Base-by-base conservation (phyloP, 345 rosid genomes). In the Carallia brachiata region DNA sequence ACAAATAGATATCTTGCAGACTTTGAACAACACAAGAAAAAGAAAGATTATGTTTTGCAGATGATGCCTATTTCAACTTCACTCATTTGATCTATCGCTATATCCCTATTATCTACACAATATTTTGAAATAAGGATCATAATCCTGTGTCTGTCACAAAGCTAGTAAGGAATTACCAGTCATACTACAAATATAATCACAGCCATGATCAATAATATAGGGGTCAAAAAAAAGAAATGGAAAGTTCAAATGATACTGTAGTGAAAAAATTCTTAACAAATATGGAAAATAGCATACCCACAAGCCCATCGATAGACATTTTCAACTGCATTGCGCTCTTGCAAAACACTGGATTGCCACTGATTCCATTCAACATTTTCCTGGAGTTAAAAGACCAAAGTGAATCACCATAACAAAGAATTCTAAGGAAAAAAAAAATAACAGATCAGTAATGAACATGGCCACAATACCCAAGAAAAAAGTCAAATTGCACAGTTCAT, bases 221-320 rank as follows among this genome's bases (percentile, higher is more conserved):
- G 23, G 23, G 23, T 23, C 23, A 56, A 19, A 18, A 6, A 27
- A 56, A 30, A 27, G 15, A 56, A 56, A 27, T 9, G 60, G 19
- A 2, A 15, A 23, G 37, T 13, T 36, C 18, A 12, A 65, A 58
- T 34, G 6, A 16, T 27, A 31, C 40, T 50, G 63, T 30, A 60
- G 27, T 18, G 28, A 52, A 19, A 56, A 48, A 75, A 68, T 37
- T 66, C 68, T 67, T 34, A n/a, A 34, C 19, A 70, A 39, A 79
- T 65, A 60, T 40, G 63, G 72, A 63, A 50, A 19, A 74, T 37
- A 70, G 37, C 52, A 75, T 88, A 96, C 99, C 98, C 96, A 79
- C 99, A 96, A 62, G 90, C 89, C 99, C 99, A 96, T 71, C 88
- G 81, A 70, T 83, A 86, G 68, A 95, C 97, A 87, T 95, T 92